Evolutionary conservation across 2,329 filamentous ascomycete species (phyloP).

Genomic region (Atkinsonella texensis): DNA sequence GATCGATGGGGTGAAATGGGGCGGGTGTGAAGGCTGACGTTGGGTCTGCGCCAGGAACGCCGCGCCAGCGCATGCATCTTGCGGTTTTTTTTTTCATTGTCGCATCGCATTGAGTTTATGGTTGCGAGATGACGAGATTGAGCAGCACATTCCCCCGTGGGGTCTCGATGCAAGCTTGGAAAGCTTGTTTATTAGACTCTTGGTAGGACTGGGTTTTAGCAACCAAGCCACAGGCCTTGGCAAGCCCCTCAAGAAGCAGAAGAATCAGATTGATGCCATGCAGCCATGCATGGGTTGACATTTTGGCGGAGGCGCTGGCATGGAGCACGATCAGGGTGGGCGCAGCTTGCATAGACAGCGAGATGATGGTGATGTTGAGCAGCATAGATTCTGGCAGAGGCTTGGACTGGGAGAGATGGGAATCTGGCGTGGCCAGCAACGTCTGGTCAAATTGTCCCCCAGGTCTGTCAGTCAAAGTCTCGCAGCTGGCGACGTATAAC

Average conservation of each 20-base stretch:
- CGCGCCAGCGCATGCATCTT: conserved; percentile 1
- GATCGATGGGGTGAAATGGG: not conserved
- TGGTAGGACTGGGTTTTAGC: not conserved
- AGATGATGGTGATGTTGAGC: too few species aligned
- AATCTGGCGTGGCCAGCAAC: too few species aligned
- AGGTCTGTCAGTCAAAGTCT: too few species aligned
- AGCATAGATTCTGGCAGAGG: too few species aligned
- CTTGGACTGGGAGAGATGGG: too few species aligned
- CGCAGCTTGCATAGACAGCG: not conserved
- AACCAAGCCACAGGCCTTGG: not conserved
- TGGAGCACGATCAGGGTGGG: not conserved
- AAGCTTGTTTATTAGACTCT: not conserved
- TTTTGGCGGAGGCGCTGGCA: not conserved
- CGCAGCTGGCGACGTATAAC: too few species aligned
- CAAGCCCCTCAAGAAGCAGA: not conserved
- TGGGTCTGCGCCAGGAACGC: conserved; percentile 3
- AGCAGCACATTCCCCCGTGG: not conserved
- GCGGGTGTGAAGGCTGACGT: not conserved
- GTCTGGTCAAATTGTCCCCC: too few species aligned
- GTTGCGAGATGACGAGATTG: too few species aligned
- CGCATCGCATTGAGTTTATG: not conserved
- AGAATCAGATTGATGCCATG: not conserved
- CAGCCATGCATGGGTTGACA: not conserved
- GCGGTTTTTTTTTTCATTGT: not conserved
- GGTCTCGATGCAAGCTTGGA: not conserved